phyloP scores from a whole-genome alignment of 768 basidiomycete species.

The Mycena olivaceomarginata region DNA sequence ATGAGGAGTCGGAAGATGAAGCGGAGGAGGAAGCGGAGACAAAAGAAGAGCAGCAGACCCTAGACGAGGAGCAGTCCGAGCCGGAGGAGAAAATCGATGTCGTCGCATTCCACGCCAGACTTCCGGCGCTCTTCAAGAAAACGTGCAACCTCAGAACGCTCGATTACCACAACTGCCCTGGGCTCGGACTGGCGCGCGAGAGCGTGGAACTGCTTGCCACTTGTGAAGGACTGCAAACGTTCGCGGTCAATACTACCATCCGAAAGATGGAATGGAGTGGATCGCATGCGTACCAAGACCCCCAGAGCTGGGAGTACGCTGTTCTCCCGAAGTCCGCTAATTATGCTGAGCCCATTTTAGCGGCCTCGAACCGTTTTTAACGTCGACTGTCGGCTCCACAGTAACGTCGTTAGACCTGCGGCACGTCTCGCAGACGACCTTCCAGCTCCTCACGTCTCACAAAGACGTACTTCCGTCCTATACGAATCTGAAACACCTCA shows the following conservation, averaged over 20 bases:
- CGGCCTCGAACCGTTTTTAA: slow-evolving; percentile 37
- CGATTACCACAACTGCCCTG: slow-evolving; percentile 40
- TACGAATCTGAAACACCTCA: slow-evolving; percentile 34
- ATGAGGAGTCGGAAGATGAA: neutral
- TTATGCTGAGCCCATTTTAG: too few species aligned
- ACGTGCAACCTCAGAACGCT: slow-evolving; percentile 33
- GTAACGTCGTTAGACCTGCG: slow-evolving; percentile 7
- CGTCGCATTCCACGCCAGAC: slow-evolving; percentile 16
- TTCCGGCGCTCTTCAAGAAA: slow-evolving; percentile 32
- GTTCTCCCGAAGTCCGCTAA: too few species aligned
- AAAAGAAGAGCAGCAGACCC: neutral
- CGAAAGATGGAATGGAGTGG: neutral
- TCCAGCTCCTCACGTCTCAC: slow-evolving; percentile 11
- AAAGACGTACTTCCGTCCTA: too few species aligned
- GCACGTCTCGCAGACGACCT: slow-evolving; percentile 24
- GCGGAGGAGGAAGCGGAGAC: neutral
- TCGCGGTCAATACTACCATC: slow-evolving; percentile 21
- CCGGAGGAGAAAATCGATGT: slow-evolving; percentile 15
- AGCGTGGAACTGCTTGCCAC: slow-evolving; percentile 19
- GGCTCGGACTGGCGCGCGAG: slow-evolving; percentile 25
- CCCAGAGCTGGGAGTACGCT: slow-evolving; percentile 32
- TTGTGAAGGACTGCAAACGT: slow-evolving; percentile 19
- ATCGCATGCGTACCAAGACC: neutral
- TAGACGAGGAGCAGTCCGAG: too few species aligned
- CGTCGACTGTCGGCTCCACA: slow-evolving; percentile 28